These are phyloP conservation scores for Fusarium bactridioides DNA, from an alignment of 2,329 filamentous ascomycete genomes.

Conservation along the genomic window DNA sequence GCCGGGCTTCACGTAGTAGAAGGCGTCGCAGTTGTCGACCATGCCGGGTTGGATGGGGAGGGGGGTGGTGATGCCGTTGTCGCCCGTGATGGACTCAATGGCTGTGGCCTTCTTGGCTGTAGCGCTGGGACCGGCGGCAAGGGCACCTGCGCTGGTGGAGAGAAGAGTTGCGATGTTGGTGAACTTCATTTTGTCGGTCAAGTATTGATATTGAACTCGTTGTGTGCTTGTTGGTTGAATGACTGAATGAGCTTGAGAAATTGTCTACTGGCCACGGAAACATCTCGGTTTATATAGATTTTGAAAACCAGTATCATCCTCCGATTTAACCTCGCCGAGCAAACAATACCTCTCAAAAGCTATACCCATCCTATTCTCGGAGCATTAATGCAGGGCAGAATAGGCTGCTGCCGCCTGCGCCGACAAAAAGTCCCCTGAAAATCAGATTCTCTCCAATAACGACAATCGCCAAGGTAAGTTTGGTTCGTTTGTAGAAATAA, in stretches of 20 bases:
- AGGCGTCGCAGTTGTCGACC: constrained; percentile 7
- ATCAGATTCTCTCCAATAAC: background rate
- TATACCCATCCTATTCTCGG: background rate
- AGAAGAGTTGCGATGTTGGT: background rate
- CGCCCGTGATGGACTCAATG: background rate
- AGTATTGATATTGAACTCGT: background rate
- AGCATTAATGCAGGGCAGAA: background rate
- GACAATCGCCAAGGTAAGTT: background rate
- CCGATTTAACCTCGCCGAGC: background rate
- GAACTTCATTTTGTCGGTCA: background rate
- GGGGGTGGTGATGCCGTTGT: constrained; percentile 13
- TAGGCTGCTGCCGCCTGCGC: background rate
- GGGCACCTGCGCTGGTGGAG: background rate
- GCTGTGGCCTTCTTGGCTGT: background rate
- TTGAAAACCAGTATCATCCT: background rate
- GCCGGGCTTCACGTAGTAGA: background rate
- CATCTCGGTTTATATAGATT: background rate
- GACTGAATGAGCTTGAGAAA: background rate
- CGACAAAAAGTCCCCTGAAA: background rate
- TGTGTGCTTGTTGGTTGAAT: background rate
- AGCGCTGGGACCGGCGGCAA: background rate
- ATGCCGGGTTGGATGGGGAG: constrained; percentile 15
- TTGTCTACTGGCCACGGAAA: fast-evolving
- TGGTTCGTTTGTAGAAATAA: background rate
- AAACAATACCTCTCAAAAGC: background rate